Base-by-base conservation (phyloP, 306 rosid species). In the Datisca glomerata region DNA sequence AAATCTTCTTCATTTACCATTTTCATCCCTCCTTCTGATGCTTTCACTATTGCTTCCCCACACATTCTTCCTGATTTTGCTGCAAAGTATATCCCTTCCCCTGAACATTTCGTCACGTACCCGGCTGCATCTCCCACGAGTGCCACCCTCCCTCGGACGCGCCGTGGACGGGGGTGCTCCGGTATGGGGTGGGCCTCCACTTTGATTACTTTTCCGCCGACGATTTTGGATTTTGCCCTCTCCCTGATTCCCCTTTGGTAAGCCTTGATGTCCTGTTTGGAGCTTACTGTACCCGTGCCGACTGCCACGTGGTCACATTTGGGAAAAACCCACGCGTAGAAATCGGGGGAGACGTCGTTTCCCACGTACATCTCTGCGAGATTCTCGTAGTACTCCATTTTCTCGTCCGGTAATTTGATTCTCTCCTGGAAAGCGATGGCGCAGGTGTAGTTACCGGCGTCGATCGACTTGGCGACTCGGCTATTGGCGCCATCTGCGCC, bases 271-370 rank as follows among this genome's bases (percentile, higher is more conserved):
- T 76, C 78, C 38, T 59, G 71, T 39, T 79, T 86, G 6, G 67
- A 61, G 12, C 75, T 43, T 20, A 76, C 85, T 2, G 96, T 86
- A 13, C 94, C 96, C 0, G 94, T 86, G 2, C 96, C 94, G 50
- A 87, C 96, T 12, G 94, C 96, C 80, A 87, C 94, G 67, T 87
- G 96, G 70, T 87, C 93, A 2, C 94, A 76, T 13, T 82, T 87
- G 2, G 94, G 96, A 19, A 87, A 87, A 0, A 87, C 96, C 96
- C 96, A 87, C 11, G 59, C 94, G 67, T 87, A 87, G 45, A 79
- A 87, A 43, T 87, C 96, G 3, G 96, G 94, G n/a, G 94, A 87
- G 8, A 82, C 93, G 60, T 87, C 96, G 39, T 53, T 42, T 0
- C 96, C 94, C 0, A 87, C 52, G 53, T 82, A 87, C 87, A 82